Conservation (phyloP, 352 stramenopile species). For the Blastocystis hominis region DNA sequence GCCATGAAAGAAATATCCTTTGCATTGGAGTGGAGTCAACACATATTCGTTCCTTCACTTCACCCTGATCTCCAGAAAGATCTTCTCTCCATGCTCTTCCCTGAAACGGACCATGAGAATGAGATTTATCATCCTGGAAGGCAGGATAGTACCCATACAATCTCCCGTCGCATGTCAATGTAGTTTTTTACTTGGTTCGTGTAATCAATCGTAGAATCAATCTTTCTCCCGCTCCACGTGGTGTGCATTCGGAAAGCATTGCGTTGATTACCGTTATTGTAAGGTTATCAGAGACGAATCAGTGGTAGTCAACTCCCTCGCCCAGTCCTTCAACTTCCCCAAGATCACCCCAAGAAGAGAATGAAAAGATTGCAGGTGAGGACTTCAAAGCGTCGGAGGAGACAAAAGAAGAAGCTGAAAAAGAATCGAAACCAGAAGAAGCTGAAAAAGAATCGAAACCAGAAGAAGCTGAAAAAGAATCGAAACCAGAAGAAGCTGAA, state of each 20-base stretch:
- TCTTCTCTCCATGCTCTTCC: background rate
- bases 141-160: too few relatives aligned
- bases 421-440: too few relatives aligned
- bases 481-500: background rate
- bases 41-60: background rate
- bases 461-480: background rate
- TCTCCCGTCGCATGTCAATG: background rate
- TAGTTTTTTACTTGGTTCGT: background rate
- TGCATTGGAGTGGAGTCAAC: background rate
- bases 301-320: background rate
- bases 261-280: background rate
- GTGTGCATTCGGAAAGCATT: background rate
- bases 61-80: constrained; percentile 10
- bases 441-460: background rate
- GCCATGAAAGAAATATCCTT: constrained; percentile 29
- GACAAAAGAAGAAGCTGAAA: background rate
- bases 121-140: background rate
- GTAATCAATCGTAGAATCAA: background rate
- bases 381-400: background rate
- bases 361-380: background rate
- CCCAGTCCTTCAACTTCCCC: background rate
- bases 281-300: background rate
- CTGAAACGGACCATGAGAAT: background rate
- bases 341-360: too few relatives aligned
- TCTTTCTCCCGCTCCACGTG: background rate